A percentile compares a stretch with the other conserved stretches of the same genome.
These are phyloP conservation scores for Carex pumila DNA, from an alignment of 176 grass and related monocot genomes.

Conservation along the genomic window DNA sequence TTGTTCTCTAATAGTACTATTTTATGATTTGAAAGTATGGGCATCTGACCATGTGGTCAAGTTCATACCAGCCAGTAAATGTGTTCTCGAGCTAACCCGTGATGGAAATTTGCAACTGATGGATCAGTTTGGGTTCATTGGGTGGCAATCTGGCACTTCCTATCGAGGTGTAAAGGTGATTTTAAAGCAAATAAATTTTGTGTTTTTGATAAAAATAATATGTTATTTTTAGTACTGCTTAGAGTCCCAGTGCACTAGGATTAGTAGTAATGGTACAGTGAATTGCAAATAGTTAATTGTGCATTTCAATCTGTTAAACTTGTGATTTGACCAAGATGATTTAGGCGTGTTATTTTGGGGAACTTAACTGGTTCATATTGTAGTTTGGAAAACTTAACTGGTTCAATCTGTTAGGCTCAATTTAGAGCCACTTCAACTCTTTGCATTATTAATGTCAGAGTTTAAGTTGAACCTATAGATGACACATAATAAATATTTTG, in stretches of 20 bases:
- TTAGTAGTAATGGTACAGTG: not conserved
- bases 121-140: slow-evolving; percentile 19
- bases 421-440: not conserved
- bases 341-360: no score
- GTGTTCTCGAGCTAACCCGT: slow-evolving; percentile 21
- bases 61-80: slow-evolving; percentile 16
- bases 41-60: slow-evolving; percentile 28
- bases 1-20: slow-evolving; percentile 28
- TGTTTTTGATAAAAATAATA: not conserved
- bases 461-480: not conserved
- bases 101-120: slow-evolving; percentile 33
- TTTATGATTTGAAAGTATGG: slow-evolving; percentile 40
- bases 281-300: not conserved
- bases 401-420: not conserved
- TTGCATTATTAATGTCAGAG: not conserved
- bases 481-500: not conserved
- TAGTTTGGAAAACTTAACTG: not conserved
- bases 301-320: not conserved
- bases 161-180: slow-evolving; percentile 36
- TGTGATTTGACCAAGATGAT: not conserved
- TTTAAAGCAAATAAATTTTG: not conserved
- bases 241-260: not conserved
- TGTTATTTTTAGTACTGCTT: no score
- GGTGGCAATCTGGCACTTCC: slow-evolving; percentile 27
- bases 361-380: not conserved